Base-by-base conservation (phyloP, 306 rosid species). In the Geum urbanum region DNA sequence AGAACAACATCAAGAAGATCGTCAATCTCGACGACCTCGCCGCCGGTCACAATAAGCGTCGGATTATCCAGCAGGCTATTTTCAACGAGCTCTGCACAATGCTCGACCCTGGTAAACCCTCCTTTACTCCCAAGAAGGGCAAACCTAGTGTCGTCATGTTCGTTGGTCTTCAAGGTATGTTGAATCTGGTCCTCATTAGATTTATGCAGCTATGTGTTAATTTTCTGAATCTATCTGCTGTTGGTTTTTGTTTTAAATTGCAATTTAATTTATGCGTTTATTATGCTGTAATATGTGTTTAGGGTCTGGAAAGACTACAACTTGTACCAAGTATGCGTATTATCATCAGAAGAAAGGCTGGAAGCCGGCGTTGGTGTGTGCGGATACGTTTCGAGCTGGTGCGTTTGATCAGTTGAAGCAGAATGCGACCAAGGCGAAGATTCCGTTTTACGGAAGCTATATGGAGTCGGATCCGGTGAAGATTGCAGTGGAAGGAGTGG, bases 321-420 rank as follows among this genome's bases (percentile, higher is more conserved):
- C 96, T 9, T 90, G 94, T 78, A 90, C 98, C 14, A 94, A 94
- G 66, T 94, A 87, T 52, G 97, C 97, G 12, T 76, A 68, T 79
- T 86, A 88, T 83, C 87, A 94, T 86, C 89, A 85, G 78, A 90
- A 90, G 65, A 90, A 94, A 72, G 96, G 97, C 20, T 90, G 98
- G 97, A 90, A 91, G 82, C 98, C 95, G 8, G 97, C 97, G 53
- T 80, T 87, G 63, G 97, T 94, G 41, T 88, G 98, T 72, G 96
- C 97, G 0, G 97, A 94, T 88, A 90, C 98, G 22, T 94, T 94
- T 73, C 83, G 95, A 74, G 98, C 97, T 52, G 97, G 98, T 81
- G 97, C 97, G 19, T 92, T 92, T 82, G 98, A 92, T 84, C 98
- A 90, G 80, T 75, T 90, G 83, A 92, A 88, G 86, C 96, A 92